Evolutionary conservation across 164 flowering plant species (phyloP), one percentile per base, ranked within the genome.

Genomic region (Chloranthus sessilifolius): DNA sequence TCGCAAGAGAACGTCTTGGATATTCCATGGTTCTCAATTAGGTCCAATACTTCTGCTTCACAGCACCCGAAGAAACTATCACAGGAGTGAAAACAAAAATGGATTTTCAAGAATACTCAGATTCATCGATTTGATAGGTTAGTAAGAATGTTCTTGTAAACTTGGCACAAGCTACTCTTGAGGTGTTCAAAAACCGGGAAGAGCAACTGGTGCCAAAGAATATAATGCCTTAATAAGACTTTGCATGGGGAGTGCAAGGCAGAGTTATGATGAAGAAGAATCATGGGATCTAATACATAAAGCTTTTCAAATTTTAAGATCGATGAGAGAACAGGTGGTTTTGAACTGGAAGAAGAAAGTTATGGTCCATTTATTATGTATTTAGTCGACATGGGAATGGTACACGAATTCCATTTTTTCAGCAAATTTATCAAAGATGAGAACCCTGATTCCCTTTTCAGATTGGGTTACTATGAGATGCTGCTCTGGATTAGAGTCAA

Each of bases 391-490:
- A 74, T 52, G 76, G 72, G 58, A 17, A 70, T 83, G 95, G 63
- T 58, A 19, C 66, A 79, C 27, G 96, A 85, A 43, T 88, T 92
- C 59, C 57, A 68, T 15, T 66, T 64, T 42, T 79, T 85, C 48
- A 48, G 44, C 52, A 66, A 55, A 5, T 15, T 68, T 19, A 69
- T 92, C 44, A 67, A 64, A 51, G 77, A 68, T 16, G 75, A 49
- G 22, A 76, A 67, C 68, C 59, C 75, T 19, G 26, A 40, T 58
- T 59, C 66, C 25, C 22, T 59, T 57, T 56, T 81, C 39, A 69
- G 86, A 58, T 54, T 92, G 41, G 87, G 82, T 46, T 92, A 92
- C 61, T 92, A 92, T 63, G 94, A 92, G 67, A 92, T 92, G 95
- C 53, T 76, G 52, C 69, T 92, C 4, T 80, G 78, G 73, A 61